phyloP scores from a whole-genome alignment of 2,329 filamentous ascomycete genomes.

The Xylariaceae sp. region DNA sequence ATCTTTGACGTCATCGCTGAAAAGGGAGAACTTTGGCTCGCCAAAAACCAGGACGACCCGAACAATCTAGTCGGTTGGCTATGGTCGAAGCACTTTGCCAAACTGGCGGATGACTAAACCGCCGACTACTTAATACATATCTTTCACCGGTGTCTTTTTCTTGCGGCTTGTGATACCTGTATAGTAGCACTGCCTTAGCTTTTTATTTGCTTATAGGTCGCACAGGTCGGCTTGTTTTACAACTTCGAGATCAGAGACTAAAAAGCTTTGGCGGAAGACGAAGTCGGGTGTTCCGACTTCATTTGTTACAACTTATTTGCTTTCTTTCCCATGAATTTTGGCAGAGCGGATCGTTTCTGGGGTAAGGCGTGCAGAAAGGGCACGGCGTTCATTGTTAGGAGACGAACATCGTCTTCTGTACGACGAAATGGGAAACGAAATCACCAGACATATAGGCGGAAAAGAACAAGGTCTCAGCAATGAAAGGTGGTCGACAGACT shows the following conservation, averaged over 20 bases:
- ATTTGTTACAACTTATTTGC: slow-evolving; percentile 18
- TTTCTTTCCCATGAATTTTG: slow-evolving; percentile 18
- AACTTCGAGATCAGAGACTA: slow-evolving; percentile 8
- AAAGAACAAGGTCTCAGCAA: slow-evolving; percentile 38
- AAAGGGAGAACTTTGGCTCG: slow-evolving; percentile 97
- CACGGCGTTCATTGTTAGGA: slow-evolving; percentile 37
- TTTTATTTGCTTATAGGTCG: not conserved
- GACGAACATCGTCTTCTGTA: slow-evolving; percentile 38
- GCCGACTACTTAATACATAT: not conserved
- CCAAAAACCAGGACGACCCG: slow-evolving; percentile 93
- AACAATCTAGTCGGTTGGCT: slow-evolving; percentile 88
- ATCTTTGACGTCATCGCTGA: slow-evolving; percentile 93
- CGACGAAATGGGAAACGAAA: slow-evolving; percentile 43
- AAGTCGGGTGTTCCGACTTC: slow-evolving; percentile 11
- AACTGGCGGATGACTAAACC: slow-evolving; percentile 56
- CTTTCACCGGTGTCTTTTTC: slow-evolving; percentile 32
- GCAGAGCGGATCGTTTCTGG: slow-evolving; percentile 22
- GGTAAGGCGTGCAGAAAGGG: slow-evolving; percentile 34
- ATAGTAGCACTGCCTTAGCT: not conserved
- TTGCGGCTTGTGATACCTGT: slow-evolving; percentile 6
- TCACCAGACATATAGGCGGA: slow-evolving; percentile 31
- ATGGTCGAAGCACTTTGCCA: slow-evolving; percentile 97
- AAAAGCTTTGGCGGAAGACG: slow-evolving; percentile 9
- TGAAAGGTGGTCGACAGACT: slow-evolving; percentile 25
- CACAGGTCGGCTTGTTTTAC: not conserved